Evolutionary conservation across 768 basidiomycete genomes (phyloP), one percentile per base, ranked within the genome.

Genomic region (Lactarius psammicola): DNA sequence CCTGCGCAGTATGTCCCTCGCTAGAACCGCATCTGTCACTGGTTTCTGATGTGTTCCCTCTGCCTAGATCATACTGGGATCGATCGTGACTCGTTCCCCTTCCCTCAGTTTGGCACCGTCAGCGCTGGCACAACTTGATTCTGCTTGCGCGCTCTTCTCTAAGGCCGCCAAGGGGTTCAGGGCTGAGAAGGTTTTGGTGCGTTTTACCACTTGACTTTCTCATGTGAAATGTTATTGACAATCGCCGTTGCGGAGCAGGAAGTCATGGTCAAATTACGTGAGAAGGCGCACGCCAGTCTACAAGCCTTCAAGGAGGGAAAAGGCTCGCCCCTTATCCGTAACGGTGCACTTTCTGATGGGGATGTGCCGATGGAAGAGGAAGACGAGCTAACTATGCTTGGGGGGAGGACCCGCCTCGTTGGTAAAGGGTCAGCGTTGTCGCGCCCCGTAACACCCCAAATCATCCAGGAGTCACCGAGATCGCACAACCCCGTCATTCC

Each of bases 51-150:
- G 15, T 2, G 28, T n/a, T 58, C 70, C 30, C 62, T 31, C 15
- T 42, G 34, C 65, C 13, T 51, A 86, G 87, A 89, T 90, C 68
- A 80, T 90, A 59, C 76, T 90, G 56, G 88, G 88, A 40, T 87
- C 88, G 26, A 88, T 90, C 40, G 88, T 90, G 13, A 90, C 89
- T 20, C 81, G 88, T 59, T 90, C 88, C 75, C 88, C 89, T 13
- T 90, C 89, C 20, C 88, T 90, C 84, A 88, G 87, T 70, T 75
- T 90, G 66, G 89, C 88, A 26, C 86, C 87, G 20, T 90, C 88
- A 28, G 89, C 88, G 4, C 80, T 90, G 10, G 81, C 84, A 9
- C 89, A 90, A 71, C 77, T 90, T 33, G 87, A 90, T 72, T 89
- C 89, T 0, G 88, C 88, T 7, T 89, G 87, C 69, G 85, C 89